phyloP scores from a whole-genome alignment of 1,284 basidiomycete genomes.

The Vanrija pseudolonga region DNA sequence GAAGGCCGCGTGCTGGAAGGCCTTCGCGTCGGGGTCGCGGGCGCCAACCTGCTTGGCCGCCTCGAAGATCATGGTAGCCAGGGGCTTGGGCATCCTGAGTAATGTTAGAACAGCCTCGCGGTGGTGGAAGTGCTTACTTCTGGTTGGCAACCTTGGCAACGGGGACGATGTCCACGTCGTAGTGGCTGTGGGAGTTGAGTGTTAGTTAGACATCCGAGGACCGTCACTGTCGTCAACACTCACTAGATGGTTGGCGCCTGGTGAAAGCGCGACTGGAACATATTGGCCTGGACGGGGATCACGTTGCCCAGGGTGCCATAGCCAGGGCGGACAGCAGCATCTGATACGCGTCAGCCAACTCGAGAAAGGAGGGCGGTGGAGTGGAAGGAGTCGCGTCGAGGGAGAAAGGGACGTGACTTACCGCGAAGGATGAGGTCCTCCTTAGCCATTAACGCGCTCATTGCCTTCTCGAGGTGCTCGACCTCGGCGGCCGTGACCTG shows the following conservation, averaged over 20 bases:
- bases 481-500: too few relatives aligned
- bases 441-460: not conserved
- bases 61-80: conserved; percentile 38
- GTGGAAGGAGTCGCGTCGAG: not conserved
- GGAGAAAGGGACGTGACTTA: not conserved
- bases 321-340: conserved; percentile 14
- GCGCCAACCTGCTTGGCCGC: conserved; percentile 22
- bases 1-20: conserved; percentile 32
- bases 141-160: conserved; percentile 11
- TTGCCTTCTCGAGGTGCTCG: not conserved
- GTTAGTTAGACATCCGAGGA: not conserved
- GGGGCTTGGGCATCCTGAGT: conserved; percentile 37
- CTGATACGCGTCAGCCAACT: conserved; percentile 1
- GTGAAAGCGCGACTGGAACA: conserved; percentile 37
- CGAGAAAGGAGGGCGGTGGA: too few relatives aligned
- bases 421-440: conserved; percentile 9
- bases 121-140: conserved; percentile 20
- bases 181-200: conserved; percentile 17
- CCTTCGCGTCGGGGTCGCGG: conserved; percentile 14
- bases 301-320: conserved; percentile 34
- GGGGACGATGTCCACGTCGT: conserved; percentile 11
- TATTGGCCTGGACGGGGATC: conserved; percentile 42
- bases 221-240: not conserved
- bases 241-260: conserved; percentile 33
- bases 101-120: conserved; percentile 2